These are phyloP conservation scores for Schizothecium vesticola DNA, from an alignment of 495 filamentous ascomycete species.

Conservation along the genomic window DNA sequence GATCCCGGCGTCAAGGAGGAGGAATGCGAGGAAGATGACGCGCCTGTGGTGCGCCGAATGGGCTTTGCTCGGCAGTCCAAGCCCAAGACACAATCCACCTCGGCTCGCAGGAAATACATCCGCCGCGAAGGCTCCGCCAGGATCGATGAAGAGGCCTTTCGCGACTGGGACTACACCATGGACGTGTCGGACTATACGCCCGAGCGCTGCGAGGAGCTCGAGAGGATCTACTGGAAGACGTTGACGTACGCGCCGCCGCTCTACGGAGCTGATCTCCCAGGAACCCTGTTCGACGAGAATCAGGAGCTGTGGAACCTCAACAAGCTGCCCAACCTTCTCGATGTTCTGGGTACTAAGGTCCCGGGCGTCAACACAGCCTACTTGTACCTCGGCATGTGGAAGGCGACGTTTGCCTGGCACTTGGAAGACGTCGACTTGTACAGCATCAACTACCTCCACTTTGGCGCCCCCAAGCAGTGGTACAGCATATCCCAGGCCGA, in stretches of 20 bases:
- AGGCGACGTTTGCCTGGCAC: constrained; percentile 98
- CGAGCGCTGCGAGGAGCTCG: constrained; percentile 88
- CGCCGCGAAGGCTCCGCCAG: constrained; percentile 64
- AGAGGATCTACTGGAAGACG: constrained; percentile 92
- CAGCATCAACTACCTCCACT: constrained; percentile 99
- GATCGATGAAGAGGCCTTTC: constrained; percentile 81
- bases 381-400: constrained; percentile 98
- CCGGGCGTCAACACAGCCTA: constrained; percentile 99
- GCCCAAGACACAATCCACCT: constrained; percentile 48
- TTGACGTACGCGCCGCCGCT: constrained; percentile 89
- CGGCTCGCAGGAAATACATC: constrained; percentile 73
- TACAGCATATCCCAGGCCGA: constrained; percentile 98
- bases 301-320: constrained; percentile 90
- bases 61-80: constrained; percentile 38
- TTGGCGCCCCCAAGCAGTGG: constrained; percentile 98
- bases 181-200: constrained; percentile 79
- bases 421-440: constrained; percentile 97
- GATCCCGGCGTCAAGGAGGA: constrained; percentile 42
- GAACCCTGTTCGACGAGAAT: constrained; percentile 87
- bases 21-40: constrained; percentile 34
- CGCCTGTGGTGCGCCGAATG: constrained; percentile 36
- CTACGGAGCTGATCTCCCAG: constrained; percentile 95
- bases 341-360: constrained; percentile 90
- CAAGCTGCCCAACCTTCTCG: constrained; percentile 85
- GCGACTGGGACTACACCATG: constrained; percentile 82